Evolutionary conservation across 495 filamentous ascomycete species (phyloP), one percentile per base, ranked within the genome.

Genomic region (Trichoderma gamsii): DNA sequence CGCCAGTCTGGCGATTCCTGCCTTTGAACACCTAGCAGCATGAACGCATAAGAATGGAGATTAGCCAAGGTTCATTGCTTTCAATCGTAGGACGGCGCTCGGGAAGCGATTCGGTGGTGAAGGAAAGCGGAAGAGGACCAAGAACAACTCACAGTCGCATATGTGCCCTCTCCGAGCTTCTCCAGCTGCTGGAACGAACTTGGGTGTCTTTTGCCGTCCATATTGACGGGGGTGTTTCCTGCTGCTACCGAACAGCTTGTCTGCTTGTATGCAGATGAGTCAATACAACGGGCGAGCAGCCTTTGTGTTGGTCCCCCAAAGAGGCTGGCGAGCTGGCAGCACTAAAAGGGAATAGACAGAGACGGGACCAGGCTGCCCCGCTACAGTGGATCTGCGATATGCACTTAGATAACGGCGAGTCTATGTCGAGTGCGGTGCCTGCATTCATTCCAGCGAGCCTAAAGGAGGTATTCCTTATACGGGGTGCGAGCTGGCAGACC

Each of bases 111-210:
- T 7, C 35, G 35, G 35, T 9, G 35, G 35, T 38, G 8, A 12
- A 0, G 18, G 44, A 16, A 49, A n/a, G 44, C 6, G 15, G 4
- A 11, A 12, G 18, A 49, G n/a, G 7, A 41, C 3, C 23, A 21
- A 9, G 27, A 27, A 52, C 67, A 71, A 86, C 87, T 73, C 85
- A 97, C 95, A 29, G 95, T 99, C 67, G 95, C 95, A 88, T 99
- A 99, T 56, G 95, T 99, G 67, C 95, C 95, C 85, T 99, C 95
- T 76, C 95, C 95, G 70, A 99, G 83, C 89, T 96, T 98, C 80
- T 98, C 94, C 78, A 98, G 87, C 87, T 98, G 94, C 86, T 97
- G 93, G 81, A 98, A 98, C 64, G 92, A 97, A 80, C 90, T 96
- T 64, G 92, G 92, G 73, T 95, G 90, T 72, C 92, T 87, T 77